Evolutionary conservation across 1,139 yeast genomes (phyloP).

Genomic region (Saccharomyces pastorianus): DNA sequence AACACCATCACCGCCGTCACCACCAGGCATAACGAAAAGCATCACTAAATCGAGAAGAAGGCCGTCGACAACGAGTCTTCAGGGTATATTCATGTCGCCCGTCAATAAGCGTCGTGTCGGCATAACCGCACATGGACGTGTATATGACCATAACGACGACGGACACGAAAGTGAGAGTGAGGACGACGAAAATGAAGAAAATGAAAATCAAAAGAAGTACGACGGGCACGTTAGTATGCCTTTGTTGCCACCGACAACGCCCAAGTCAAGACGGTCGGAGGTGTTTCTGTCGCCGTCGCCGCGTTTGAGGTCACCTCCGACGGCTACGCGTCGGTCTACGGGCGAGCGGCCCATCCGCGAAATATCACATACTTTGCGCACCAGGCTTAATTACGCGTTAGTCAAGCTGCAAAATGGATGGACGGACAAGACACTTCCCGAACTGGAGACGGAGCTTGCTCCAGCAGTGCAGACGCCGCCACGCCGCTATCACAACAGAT

Average conservation of each 20-base stretch:
- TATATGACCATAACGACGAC: constrained; percentile 16
- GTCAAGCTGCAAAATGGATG: constrained; percentile 39
- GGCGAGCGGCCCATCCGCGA: constrained; percentile 34
- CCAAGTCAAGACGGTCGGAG: constrained; percentile 29
- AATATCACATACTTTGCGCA: constrained; percentile 37
- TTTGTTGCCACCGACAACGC: constrained; percentile 33
- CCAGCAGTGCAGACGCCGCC: background rate
- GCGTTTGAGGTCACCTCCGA: constrained; percentile 32
- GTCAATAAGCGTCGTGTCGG: constrained; percentile 4
- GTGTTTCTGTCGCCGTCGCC: constrained; percentile 34
- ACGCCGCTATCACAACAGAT: constrained; percentile 2
- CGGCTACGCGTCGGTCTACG: constrained; percentile 20
- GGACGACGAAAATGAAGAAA: constrained; percentile 2
- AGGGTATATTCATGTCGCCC: background rate
- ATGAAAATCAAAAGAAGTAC: constrained; percentile 4
- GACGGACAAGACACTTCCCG: constrained; percentile 34
- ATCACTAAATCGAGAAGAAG: background rate
- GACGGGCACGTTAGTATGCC: background rate
- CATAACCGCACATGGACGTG: constrained; percentile 4
- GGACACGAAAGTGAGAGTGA: constrained; percentile 3
- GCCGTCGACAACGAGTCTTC: background rate
- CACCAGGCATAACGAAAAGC: background rate
- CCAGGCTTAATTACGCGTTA: constrained; percentile 41
- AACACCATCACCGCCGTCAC: background rate
- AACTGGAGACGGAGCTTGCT: constrained; percentile 28